These are phyloP conservation scores for Phoenix dactylifera DNA, from an alignment of 176 grass and related monocot genomes.

Conservation along the genomic window DNA sequence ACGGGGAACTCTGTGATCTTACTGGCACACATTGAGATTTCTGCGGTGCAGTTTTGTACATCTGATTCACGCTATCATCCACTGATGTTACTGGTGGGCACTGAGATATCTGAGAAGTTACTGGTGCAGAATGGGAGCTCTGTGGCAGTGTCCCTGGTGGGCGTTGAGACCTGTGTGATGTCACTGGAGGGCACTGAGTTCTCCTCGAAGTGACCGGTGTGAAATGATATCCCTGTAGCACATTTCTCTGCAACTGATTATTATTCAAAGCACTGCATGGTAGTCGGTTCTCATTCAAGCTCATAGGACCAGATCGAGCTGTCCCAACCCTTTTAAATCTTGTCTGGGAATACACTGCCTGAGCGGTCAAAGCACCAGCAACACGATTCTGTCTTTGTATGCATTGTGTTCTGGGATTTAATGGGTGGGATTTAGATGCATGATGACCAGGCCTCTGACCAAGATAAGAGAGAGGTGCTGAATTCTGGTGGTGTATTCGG, in stretches of 20 bases:
- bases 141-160: conserved; percentile 1
- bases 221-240: conserved; percentile 1
- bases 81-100: conserved; percentile 12
- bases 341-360: conserved; percentile 13
- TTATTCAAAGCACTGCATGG: background rate
- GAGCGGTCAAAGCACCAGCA: conserved; percentile 12
- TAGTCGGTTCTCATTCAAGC: background rate
- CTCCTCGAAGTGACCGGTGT: too few relatives aligned
- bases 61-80: conserved; percentile 19
- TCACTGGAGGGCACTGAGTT: too few relatives aligned
- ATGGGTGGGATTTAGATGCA: conserved; percentile 2
- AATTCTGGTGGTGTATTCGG: background rate
- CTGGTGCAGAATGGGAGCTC: conserved; percentile 38
- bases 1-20: conserved; percentile 22
- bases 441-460: conserved; percentile 3
- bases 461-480: conserved; percentile 1
- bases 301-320: background rate
- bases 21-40: conserved; percentile 24
- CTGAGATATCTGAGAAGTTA: conserved; percentile 21
- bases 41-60: conserved; percentile 9
- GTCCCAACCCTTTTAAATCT: conserved; percentile 5
- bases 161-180: too few relatives aligned
- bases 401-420: background rate
- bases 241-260: background rate
- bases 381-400: background rate